Evolutionary conservation across 129 eudicot genomes (phyloP), one percentile per base, ranked within the genome.

Genomic region (Helianthus tuberosus): DNA sequence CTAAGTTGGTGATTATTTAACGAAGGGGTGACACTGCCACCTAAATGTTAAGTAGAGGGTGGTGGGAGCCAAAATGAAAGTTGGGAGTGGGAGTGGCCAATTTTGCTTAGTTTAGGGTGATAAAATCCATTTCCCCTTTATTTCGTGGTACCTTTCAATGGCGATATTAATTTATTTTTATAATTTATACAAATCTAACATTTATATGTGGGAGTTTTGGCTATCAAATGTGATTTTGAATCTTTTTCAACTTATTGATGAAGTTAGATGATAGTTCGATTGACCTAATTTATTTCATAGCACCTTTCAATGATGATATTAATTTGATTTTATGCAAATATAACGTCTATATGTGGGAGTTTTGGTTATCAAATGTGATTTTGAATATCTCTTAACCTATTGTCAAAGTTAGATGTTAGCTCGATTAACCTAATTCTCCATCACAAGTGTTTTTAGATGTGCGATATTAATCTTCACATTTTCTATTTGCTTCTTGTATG

Each of bases 361-460:
- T 44, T 16, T 49, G 41, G 13, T 74, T 15, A 53, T 64, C 15
- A 50, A 63, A 74, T 74, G 27, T 49, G 0, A 23, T 50, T 35
- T 35, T 66, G 7, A 36, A 23, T n/a, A 14, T 29, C 46, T 11
- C 3, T 32, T 16, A 44, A 38, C 9, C 59, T 17, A 15, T 5
- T 29, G 78, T 53, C 36, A 68, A 38, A 35, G 72, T 70, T 70
- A 44, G 73, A 10, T 41, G 13, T 10, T 62, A 64, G 8, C 70
- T 20, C 1, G 5, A 48, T 35, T 71, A 15, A 13, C 63, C 44
- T 64, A 20, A 13, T 12, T 29, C 4, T 60, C 20, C 10, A 60
- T 59, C 39, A 11, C 7, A 43, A 43, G 1, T 25, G 17, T 54
- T 75, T 15, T 47, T 78, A 17, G 74, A 62, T 38, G 39, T 58